Percentiles rank a stretch among this genome's conserved stretches.
phyloP scores from a whole-genome alignment of 345 rosid genomes.

The Salix caprea region DNA sequence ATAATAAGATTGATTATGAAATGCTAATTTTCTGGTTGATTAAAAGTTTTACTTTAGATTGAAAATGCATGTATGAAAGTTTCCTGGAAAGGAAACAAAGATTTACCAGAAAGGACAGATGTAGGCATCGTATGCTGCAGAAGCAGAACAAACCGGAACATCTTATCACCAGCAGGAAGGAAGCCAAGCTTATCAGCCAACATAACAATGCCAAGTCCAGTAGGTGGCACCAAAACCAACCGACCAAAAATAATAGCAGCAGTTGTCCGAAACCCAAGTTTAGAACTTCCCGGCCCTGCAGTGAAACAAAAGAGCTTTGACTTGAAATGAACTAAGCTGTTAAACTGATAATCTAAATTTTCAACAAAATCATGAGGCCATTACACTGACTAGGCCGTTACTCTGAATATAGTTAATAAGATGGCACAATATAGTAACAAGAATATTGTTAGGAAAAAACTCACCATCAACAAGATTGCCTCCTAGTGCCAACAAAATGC shows the following conservation, averaged over 20 bases:
- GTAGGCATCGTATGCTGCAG: slow-evolving; percentile 98
- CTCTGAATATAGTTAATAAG: not conserved
- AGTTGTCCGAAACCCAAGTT: slow-evolving; percentile 85
- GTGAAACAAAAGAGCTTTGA: slow-evolving; percentile 10
- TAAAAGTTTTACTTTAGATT: not conserved
- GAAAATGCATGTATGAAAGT: not conserved
- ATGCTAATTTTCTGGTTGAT: not conserved
- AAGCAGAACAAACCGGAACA: slow-evolving; percentile 88
- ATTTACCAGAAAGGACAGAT: slow-evolving; percentile 80
- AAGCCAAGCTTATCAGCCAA: slow-evolving; percentile 98
- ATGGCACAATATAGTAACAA: not conserved
- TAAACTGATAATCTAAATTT: not conserved
- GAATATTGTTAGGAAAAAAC: not conserved
- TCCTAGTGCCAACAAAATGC: slow-evolving; percentile 88
- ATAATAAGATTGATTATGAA: not conserved
- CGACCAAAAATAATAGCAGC: slow-evolving; percentile 78
- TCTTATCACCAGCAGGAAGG: slow-evolving; percentile 84
- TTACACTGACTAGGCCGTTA: not conserved
- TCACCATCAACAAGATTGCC: slow-evolving; percentile 97
- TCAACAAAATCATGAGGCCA: not conserved
- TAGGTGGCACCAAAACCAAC: slow-evolving; percentile 79
- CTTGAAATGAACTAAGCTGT: not conserved
- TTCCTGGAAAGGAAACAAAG: slow-evolving; percentile 1
- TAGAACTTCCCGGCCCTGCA: slow-evolving; percentile 96
- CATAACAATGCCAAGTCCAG: slow-evolving; percentile 82